Evolutionary conservation across 129 eudicot genomes (phyloP).

Genomic region (Pseudognaphalium luteoalbum): DNA sequence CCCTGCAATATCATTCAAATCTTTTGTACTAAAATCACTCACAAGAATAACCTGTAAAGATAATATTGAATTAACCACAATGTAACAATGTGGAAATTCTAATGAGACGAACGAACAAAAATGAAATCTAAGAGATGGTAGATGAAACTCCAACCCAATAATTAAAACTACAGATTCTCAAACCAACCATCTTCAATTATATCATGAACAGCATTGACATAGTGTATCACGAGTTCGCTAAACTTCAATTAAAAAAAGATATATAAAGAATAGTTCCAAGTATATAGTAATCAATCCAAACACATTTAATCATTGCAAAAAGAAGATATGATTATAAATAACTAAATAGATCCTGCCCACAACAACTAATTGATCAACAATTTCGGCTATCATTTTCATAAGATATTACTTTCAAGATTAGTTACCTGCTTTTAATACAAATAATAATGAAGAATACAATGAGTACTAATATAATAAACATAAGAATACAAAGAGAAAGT

Average conservation of each 20-base stretch:
- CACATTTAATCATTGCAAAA: conserved; percentile 11
- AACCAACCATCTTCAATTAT: conserved; percentile 47
- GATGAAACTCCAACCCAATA: conserved; percentile 45
- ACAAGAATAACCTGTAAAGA: not conserved
- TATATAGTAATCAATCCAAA: conserved; percentile 23
- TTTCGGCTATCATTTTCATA: conserved; percentile 9
- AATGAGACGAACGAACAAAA: not conserved
- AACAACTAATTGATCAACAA: conserved; percentile 23
- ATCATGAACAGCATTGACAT: conserved; percentile 28
- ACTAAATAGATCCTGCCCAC: conserved; percentile 23
- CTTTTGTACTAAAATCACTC: not conserved
- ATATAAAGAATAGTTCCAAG: conserved; percentile 17
- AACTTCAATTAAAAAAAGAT: conserved; percentile 8
- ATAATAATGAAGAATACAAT: conserved; percentile 14
- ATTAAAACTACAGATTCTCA: conserved; percentile 46
- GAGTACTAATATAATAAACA: conserved; percentile 18
- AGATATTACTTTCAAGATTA: conserved; percentile 29
- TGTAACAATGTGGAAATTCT: conserved; percentile 4
- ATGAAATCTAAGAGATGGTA: conserved; percentile 26
- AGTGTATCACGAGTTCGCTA: conserved; percentile 24
- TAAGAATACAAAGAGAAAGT: conserved; percentile 24
- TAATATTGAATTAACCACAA: not conserved
- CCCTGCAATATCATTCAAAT: not conserved
- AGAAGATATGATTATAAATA: conserved; percentile 11
- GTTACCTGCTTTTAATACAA: conserved; percentile 34